Evolutionary conservation across 495 filamentous ascomycete species (phyloP).

Genomic region (Beverwykella pulmonaria): DNA sequence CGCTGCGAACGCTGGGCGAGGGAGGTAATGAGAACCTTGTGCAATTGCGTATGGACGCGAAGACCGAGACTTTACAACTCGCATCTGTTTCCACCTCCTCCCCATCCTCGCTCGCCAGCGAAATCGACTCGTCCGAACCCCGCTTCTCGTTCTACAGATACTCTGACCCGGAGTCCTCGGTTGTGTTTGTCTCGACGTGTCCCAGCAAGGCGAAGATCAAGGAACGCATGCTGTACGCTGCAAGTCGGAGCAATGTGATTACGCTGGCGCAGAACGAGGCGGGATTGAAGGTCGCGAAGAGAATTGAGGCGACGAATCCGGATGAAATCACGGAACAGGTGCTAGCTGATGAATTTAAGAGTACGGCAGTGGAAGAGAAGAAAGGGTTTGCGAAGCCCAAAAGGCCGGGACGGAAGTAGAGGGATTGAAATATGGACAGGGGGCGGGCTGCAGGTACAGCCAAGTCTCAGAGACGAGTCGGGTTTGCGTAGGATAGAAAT

Average conservation of each 20-base stretch:
- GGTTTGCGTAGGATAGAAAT: not conserved
- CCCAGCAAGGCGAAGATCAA: constrained; percentile 79
- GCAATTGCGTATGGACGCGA: constrained; percentile 80
- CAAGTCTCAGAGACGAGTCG: too few species aligned
- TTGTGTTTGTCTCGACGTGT: constrained; percentile 95
- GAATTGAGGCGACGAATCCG: constrained; percentile 71
- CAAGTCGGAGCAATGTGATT: constrained; percentile 73
- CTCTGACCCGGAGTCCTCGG: constrained; percentile 56
- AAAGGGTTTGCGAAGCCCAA: constrained; percentile 85
- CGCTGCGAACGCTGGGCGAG: constrained; percentile 57
- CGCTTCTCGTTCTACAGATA: constrained; percentile 90
- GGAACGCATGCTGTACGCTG: constrained; percentile 92
- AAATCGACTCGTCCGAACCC: constrained; percentile 80
- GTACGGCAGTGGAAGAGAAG: constrained; percentile 60
- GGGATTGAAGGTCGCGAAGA: constrained; percentile 75
- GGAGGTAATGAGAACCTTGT: constrained; percentile 60
- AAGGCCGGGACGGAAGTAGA: constrained; percentile 65
- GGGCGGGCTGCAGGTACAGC: not conserved
- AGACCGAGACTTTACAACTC: constrained; percentile 77
- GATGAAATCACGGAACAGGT: constrained; percentile 74
- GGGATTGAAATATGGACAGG: not conserved
- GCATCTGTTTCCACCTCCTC: constrained; percentile 58
- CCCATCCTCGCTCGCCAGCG: constrained; percentile 45
- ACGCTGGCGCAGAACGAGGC: constrained; percentile 67
- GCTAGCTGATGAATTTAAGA: constrained; percentile 74